These are phyloP conservation scores for Gynandropsis gynandra DNA, from an alignment of 345 rosid species.

Conservation along the genomic window DNA sequence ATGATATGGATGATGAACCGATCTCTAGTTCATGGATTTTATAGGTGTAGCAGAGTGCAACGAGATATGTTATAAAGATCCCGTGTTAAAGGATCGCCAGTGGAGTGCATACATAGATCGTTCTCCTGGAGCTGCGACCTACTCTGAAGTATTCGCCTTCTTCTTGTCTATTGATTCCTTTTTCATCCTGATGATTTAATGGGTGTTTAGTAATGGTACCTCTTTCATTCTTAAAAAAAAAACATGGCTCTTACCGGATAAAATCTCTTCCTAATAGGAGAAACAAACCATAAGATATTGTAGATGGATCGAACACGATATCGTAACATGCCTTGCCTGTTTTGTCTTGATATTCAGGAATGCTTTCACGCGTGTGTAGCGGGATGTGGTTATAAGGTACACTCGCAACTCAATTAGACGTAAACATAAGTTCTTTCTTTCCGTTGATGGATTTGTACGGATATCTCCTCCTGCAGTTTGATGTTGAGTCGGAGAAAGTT, in stretches of 20 bases:
- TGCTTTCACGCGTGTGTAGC: conserved; percentile 85
- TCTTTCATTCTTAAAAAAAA: background rate
- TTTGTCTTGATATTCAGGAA: conserved; percentile 38
- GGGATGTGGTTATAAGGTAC: conserved; percentile 90
- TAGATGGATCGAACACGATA: background rate
- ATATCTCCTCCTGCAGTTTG: conserved; percentile 44
- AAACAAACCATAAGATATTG: background rate
- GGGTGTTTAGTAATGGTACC: background rate
- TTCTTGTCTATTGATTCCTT: background rate
- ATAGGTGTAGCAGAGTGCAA: conserved; percentile 71
- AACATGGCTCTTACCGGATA: background rate
- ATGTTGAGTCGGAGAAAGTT: conserved; percentile 39
- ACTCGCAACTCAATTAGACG: background rate
- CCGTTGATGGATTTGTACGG: background rate
- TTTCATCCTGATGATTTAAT: background rate
- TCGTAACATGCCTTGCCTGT: background rate
- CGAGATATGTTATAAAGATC: conserved; percentile 93
- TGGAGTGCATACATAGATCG: conserved; percentile 96
- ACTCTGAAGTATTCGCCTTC: conserved; percentile 54
- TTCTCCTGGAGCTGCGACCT: conserved; percentile 75
- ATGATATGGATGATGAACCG: conserved; percentile 4
- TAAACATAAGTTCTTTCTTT: conserved; percentile 14
- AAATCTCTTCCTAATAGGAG: background rate
- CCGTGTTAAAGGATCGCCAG: conserved; percentile 77
- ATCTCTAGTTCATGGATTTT: conserved; percentile 21